A percentile compares a stretch with the other conserved stretches of the same genome.
Conservation (phyloP, 495 filamentous ascomycete species). For the Penicillium alfredii region DNA sequence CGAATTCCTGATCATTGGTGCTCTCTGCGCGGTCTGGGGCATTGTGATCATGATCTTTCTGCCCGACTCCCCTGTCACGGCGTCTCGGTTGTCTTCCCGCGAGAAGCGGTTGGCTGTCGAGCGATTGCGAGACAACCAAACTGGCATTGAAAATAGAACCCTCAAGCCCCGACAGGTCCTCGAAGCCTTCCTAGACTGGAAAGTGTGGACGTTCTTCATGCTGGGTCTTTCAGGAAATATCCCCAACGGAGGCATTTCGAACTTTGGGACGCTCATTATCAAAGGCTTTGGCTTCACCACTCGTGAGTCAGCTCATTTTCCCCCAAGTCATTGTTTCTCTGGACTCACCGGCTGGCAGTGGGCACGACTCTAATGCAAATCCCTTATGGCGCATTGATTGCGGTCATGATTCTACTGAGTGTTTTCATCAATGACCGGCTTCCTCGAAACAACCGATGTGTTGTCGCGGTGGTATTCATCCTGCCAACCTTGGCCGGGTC, state of each 20-base stretch:
- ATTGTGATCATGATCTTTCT: conserved; percentile 37
- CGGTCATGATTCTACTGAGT: conserved; percentile 43
- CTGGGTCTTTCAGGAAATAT: conserved; percentile 32
- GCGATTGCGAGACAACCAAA: conserved; percentile 47
- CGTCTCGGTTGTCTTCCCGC: conserved; percentile 28
- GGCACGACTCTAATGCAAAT: conserved; percentile 43
- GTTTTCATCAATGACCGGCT: conserved; percentile 47
- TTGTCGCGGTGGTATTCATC: conserved; percentile 42
- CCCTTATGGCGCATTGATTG: conserved; percentile 49
- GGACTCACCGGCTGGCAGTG: conserved; percentile 12
- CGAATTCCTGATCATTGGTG: conserved; percentile 32
- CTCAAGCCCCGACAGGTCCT: conserved; percentile 46
- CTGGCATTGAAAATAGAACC: conserved; percentile 49
- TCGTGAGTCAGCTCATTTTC: no score
- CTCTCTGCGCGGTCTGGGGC: conserved; percentile 31
- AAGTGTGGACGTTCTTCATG: conserved; percentile 39
- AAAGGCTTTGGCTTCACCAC: conserved; percentile 52
- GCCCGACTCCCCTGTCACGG: conserved; percentile 45
- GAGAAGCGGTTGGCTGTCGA: conserved; percentile 48
- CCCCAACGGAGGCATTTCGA: conserved; percentile 45
- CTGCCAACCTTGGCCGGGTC: conserved; percentile 46
- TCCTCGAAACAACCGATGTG: conserved; percentile 40
- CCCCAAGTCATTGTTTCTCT: no score
- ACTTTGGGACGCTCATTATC: conserved; percentile 54
- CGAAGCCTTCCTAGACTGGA: conserved; percentile 44